phyloP scores from a whole-genome alignment of 352 stramenopile genomes.

The Phytophthora fragariaefolia region DNA sequence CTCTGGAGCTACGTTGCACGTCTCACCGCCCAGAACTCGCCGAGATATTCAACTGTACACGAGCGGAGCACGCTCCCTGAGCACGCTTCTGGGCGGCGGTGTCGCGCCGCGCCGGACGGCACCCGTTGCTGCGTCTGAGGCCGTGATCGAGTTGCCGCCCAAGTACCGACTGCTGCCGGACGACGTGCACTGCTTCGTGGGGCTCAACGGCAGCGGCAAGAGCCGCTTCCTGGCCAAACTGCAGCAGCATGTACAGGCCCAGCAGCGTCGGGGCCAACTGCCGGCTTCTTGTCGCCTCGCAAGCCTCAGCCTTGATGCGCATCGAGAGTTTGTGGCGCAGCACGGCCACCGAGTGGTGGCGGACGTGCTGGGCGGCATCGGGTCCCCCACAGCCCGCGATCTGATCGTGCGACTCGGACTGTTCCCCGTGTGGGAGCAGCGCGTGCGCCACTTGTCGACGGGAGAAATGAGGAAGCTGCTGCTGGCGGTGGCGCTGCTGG shows the following conservation, averaged over 20 bases:
- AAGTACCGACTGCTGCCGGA: constrained; percentile 53
- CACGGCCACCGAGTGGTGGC: constrained; percentile 63
- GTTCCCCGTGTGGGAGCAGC: constrained; percentile 87
- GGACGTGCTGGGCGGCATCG: constrained; percentile 73
- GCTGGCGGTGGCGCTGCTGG: constrained; percentile 84
- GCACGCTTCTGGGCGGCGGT: constrained; percentile 24
- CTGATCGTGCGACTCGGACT: constrained; percentile 93
- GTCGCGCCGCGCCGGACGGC: neutral
- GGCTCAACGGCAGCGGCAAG: constrained; percentile 77
- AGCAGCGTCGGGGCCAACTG: constrained; percentile 32
- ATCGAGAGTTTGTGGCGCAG: constrained; percentile 76
- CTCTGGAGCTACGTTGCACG: constrained; percentile 8
- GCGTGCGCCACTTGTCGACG: constrained; percentile 89
- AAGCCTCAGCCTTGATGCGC: constrained; percentile 86
- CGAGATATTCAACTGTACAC: constrained; percentile 14
- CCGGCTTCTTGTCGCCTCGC: constrained; percentile 41
- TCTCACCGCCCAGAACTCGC: neutral
- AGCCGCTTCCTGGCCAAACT: constrained; percentile 58
- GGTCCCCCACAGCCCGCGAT: constrained; percentile 79
- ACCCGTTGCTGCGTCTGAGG: constrained; percentile 15
- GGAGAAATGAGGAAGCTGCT: constrained; percentile 94
- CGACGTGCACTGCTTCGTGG: constrained; percentile 76
- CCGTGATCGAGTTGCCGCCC: constrained; percentile 47
- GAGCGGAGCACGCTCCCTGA: constrained; percentile 9
- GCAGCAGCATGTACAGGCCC: constrained; percentile 38